phyloP scores from a whole-genome alignment of 148 eudicot genomes.

The Mesembryanthemum crystallinum region DNA sequence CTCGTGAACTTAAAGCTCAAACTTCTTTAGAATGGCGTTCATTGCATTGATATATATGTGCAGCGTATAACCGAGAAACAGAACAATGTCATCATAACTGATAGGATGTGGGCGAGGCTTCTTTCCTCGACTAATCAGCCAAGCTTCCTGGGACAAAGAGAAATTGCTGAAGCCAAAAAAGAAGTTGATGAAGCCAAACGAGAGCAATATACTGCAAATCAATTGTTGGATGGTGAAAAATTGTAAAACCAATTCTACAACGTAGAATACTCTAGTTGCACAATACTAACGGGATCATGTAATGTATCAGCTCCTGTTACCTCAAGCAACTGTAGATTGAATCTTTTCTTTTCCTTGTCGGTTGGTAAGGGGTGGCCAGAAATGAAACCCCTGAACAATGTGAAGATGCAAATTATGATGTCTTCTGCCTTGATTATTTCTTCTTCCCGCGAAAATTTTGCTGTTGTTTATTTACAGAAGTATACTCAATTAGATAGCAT shows the following conservation, averaged over 20 bases:
- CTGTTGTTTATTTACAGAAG: no score
- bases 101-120: conserved; percentile 91
- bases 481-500: no score
- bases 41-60: conserved; percentile 12
- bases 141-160: conserved; percentile 56
- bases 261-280: not conserved
- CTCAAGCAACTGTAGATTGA: conserved; percentile 17
- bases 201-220: conserved; percentile 18
- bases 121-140: conserved; percentile 86
- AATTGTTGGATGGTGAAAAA: conserved; percentile 10
- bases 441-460: no score
- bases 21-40: not conserved
- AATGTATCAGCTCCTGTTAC: conserved; percentile 7
- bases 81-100: conserved; percentile 68
- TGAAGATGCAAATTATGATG: not conserved
- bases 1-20: not conserved
- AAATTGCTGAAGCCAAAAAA: conserved; percentile 36
- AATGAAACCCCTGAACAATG: conserved; percentile 23
- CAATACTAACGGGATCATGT: not conserved
- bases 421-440: conserved; percentile 15
- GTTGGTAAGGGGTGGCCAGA: conserved; percentile 14
- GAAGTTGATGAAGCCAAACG: conserved; percentile 37
- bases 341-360: conserved; percentile 7
- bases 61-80: conserved; percentile 68
- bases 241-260: conserved; percentile 9